Base-by-base conservation (phyloP, 352 stramenopile genomes). In the Phytophthora cactorum region DNA sequence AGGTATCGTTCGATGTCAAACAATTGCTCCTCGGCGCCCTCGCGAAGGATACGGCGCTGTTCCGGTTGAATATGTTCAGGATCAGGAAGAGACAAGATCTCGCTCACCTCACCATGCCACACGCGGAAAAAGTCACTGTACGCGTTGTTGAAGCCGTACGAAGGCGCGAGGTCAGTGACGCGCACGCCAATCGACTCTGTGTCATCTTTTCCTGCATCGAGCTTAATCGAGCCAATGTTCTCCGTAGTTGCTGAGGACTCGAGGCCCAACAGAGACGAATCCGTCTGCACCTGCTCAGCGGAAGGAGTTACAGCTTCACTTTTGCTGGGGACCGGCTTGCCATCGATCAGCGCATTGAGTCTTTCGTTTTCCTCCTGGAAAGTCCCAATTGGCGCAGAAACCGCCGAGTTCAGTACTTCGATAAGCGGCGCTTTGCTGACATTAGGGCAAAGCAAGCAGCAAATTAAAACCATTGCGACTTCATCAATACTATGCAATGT, bases 1-100 rank as follows among this genome's bases (percentile, higher is more conserved):
- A 99, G 78, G 66, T 99, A 99, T 31, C 97, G 89, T 66, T 99
- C 97, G 8, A 90, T 52, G 75, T 99, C 90, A 79, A 99, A 99
- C 43, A 97, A 90, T 36, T 86, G 59, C 52, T 98, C 81, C 76
- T 99, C 98, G 3, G 83, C 84, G 5, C 81, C 60, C 44, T 96
- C 72, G 22, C 96, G 88, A 53, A 97, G 61, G n/a, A 75, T 61
- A 9, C 79, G 63, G 44, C 95, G 90, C 47, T 96, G 73, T n/a
- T 81, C 68, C 7, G 79, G 76, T n/a, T 81, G 79, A 25, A 81
- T 89, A 44, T 85, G 74, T 46, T 98, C 95, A 1, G 95, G 95
- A 44, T 97, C 84, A 29, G 93, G 92, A 25, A 98, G 77, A 51
- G 97, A 95, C n/a, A 99, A 71, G 66, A 98, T 91, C 52, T 98